phyloP scores from a whole-genome alignment of 2,329 filamentous ascomycete genomes.

The Zymoseptoria passerinii region DNA sequence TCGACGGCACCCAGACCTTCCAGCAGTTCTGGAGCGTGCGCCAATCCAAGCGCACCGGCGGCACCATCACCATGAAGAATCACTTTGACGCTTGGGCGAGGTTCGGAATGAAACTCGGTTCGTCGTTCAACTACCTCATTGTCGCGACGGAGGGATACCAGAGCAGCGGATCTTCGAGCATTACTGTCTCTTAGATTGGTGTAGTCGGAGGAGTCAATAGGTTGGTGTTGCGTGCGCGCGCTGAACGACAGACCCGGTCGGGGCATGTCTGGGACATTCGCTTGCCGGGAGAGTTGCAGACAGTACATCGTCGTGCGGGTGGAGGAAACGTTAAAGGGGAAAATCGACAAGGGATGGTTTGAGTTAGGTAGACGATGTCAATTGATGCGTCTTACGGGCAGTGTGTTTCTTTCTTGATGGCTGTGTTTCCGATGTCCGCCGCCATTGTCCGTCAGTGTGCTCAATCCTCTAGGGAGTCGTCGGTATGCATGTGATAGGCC shows the following conservation, averaged over 20 bases:
- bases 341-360: too few species aligned
- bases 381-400: too few species aligned
- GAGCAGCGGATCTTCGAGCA: slow-evolving; percentile 32
- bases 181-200: slow-evolving; percentile 27
- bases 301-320: too few species aligned
- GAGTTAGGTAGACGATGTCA: too few species aligned
- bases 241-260: neutral
- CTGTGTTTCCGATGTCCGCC: too few species aligned
- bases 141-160: slow-evolving; percentile 38
- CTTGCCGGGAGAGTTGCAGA: too few species aligned
- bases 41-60: slow-evolving; percentile 25
- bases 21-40: slow-evolving; percentile 38
- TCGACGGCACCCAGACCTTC: slow-evolving; percentile 35
- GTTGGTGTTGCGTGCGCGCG: neutral
- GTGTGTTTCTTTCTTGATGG: too few species aligned
- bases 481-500: too few species aligned
- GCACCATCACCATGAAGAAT: slow-evolving; percentile 22
- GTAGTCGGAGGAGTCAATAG: neutral
- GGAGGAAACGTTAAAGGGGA: too few species aligned
- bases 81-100: slow-evolving; percentile 24
- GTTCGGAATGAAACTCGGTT: slow-evolving; percentile 20
- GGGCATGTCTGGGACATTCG: neutral
- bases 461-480: too few species aligned
- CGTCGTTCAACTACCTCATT: slow-evolving; percentile 34
- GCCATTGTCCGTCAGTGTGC: too few species aligned